A percentile compares a stretch with the other conserved stretches of the same genome.
These are phyloP conservation scores for Saccharomycopsis fibuligera DNA, from an alignment of 805 yeast genomes.

Conservation along the genomic window DNA sequence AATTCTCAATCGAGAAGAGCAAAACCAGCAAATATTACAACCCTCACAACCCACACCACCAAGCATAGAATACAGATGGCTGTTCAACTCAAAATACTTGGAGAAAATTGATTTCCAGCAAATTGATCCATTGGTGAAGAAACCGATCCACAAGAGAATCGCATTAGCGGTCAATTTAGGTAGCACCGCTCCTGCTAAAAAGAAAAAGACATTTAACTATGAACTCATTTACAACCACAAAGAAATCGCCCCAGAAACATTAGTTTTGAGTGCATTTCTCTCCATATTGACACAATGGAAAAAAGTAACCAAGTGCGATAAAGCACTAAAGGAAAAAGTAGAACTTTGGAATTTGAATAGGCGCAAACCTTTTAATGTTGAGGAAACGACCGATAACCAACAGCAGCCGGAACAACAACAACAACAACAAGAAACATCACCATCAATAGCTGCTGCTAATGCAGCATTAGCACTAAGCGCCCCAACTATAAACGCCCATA, in stretches of 20 bases:
- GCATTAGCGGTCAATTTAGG: conserved; percentile 17
- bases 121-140: background rate
- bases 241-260: conserved; percentile 5
- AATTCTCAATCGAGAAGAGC: background rate
- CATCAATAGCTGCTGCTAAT: too few species aligned
- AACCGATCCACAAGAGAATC: conserved; percentile 10
- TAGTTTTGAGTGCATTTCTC: conserved; percentile 10
- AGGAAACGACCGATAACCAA: too few species aligned
- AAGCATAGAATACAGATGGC: conserved; percentile 12
- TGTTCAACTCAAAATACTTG: conserved; percentile 12
- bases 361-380: background rate
- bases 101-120: conserved; percentile 8
- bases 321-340: conserved; percentile 3
- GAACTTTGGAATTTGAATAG: conserved; percentile 12
- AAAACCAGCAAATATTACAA: background rate
- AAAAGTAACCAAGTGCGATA: background rate
- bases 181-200: background rate
- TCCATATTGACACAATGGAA: conserved; percentile 19
- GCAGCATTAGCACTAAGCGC: too few species aligned
- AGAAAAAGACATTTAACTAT: conserved; percentile 2
- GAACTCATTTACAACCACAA: conserved; percentile 14
- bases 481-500: too few species aligned
- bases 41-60: background rate
- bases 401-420: too few species aligned
- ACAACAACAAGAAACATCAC: too few species aligned